Percentiles rank a stretch among this genome's conserved stretches.
These are phyloP conservation scores for Annona squamosa DNA, from an alignment of 164 flowering plant species.

Conservation along the genomic window DNA sequence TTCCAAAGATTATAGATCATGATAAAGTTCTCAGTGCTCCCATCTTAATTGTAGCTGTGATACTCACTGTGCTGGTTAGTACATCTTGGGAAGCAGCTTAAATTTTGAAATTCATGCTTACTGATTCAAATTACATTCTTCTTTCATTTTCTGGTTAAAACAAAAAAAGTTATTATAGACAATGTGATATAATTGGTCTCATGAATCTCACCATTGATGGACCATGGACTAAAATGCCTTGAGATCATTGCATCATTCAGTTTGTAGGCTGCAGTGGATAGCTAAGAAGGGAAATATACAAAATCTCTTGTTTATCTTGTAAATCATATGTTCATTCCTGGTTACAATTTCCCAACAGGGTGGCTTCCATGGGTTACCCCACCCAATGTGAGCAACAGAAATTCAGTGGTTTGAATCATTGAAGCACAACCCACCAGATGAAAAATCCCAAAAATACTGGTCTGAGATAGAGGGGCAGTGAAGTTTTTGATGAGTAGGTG, in stretches of 20 bases:
- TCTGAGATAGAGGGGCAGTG: too few species aligned
- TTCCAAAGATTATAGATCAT: slow-evolving; percentile 21
- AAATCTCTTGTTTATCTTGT: background rate
- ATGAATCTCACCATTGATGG: background rate
- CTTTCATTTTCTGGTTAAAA: background rate
- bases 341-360: background rate
- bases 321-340: background rate
- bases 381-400: background rate
- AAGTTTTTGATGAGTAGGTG: too few species aligned
- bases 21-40: slow-evolving; percentile 24
- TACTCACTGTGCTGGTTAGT: slow-evolving; percentile 57
- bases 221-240: background rate
- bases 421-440: background rate
- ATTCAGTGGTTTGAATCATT: background rate
- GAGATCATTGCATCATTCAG: background rate
- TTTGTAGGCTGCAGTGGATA: background rate
- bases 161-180: background rate
- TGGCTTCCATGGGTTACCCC: background rate
- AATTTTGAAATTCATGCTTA: background rate
- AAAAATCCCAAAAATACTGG: background rate
- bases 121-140: background rate
- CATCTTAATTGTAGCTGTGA: slow-evolving; percentile 30
- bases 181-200: background rate
- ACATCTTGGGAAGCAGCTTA: background rate
- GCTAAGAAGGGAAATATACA: background rate